A percentile compares a stretch with the other conserved stretches of the same genome.
Conservation (phyloP, 768 basidiomycete genomes). For the Hydnomerulius pinastri region DNA sequence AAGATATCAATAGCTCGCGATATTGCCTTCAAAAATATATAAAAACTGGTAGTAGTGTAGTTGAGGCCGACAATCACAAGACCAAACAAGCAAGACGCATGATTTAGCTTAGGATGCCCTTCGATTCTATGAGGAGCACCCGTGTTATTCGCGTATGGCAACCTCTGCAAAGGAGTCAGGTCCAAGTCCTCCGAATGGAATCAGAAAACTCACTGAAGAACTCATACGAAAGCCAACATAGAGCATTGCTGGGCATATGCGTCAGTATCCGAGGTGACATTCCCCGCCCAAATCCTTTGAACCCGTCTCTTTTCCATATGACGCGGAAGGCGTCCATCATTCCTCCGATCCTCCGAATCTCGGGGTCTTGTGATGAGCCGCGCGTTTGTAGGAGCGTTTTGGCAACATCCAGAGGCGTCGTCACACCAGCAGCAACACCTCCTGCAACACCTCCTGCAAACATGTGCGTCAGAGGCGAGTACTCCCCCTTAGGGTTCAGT, state of each 20-base stretch:
- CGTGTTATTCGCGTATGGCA: slow-evolving; percentile 55
- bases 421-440: slow-evolving; percentile 91
- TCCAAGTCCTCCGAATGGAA: background rate
- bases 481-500: slow-evolving; percentile 82
- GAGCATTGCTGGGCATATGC: slow-evolving; percentile 94
- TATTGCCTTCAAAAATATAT: too few relatives aligned
- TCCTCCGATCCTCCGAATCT: slow-evolving; percentile 81
- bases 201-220: slow-evolving; percentile 83
- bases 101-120: slow-evolving; percentile 8
- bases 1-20: too few relatives aligned
- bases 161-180: slow-evolving; percentile 47
- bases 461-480: slow-evolving; percentile 94
- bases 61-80: slow-evolving; percentile 14
- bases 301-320: slow-evolving; percentile 84
- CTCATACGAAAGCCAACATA: slow-evolving; percentile 98
- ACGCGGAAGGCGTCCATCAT: slow-evolving; percentile 88
- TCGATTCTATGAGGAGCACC: slow-evolving; percentile 19
- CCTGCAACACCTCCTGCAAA: slow-evolving; percentile 91
- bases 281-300: slow-evolving; percentile 84
- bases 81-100: slow-evolving; percentile 1
- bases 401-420: slow-evolving; percentile 95
- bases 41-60: slow-evolving; percentile 14
- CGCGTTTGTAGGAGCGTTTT: slow-evolving; percentile 97
- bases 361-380: slow-evolving; percentile 81
- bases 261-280: slow-evolving; percentile 90